Evolutionary conservation across 2,329 filamentous ascomycete genomes (phyloP), one percentile per base, ranked within the genome.

Genomic region (Monosporascus sp.): DNA sequence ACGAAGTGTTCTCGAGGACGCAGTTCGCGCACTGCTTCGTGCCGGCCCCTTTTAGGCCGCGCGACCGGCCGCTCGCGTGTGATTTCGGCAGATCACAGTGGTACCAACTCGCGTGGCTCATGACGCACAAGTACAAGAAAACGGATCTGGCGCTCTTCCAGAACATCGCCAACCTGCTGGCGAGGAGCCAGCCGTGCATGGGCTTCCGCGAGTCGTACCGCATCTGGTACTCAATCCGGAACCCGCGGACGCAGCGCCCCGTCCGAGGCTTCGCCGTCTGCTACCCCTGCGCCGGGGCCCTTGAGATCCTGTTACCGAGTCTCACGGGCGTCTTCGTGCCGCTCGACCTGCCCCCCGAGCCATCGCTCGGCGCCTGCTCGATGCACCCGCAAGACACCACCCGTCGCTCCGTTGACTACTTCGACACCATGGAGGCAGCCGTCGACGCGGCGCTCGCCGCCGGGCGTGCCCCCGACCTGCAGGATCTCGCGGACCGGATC

Each of bases 31-130:
- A 81, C 17, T 75, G 83, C 36, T 90, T 96, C 62, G 73, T 84
- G 11, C 78, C 79, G 3, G 81, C 82, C 37, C 77, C 82, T 31
- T 73, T 77, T 27, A 81, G 84, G 17, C 75, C 82, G 5, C 73
- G 78, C 3, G 78, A 81, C 15, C 74, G 77, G 41, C 76, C 81
- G 46, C 77, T 89, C 7, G 76, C 80, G 46, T 97, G 93, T 71
- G 86, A 91, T 58, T 90, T 97, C 69, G 89, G 89, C 31, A 79
- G 83, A 14, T 79, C 77, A 0, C 82, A 86, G 1, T 97, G 91
- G 90, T 86, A 90, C 62, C 84, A 89, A 27, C 83, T 96, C 39
- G 91, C 91, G 1, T 96, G 88, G 83, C 77, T 92, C 3, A 77
- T 96, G 57, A 92, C 85, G 2, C 73, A 88, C 50, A 90, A 91